These are phyloP conservation scores for Ascochyta clinopodiicola DNA, from an alignment of 2,329 filamentous ascomycete species.

Conservation along the genomic window DNA sequence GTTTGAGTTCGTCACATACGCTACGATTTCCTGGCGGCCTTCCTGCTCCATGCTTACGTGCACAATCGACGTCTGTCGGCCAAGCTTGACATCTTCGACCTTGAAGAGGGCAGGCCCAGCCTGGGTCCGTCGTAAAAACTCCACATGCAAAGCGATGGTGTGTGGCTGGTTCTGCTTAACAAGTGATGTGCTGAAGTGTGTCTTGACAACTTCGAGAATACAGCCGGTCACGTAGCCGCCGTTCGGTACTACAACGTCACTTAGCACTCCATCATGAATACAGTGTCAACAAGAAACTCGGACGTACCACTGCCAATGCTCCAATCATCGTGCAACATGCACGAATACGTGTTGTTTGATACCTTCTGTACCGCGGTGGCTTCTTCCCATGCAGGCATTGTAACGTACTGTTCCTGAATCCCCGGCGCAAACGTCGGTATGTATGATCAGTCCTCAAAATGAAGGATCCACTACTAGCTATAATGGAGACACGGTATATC, in stretches of 20 bases:
- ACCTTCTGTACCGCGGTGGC: slow-evolving; percentile 57
- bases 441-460: background rate
- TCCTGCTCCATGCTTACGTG: slow-evolving; percentile 67
- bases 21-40: slow-evolving; percentile 66
- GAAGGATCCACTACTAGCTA: background rate
- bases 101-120: slow-evolving; percentile 63
- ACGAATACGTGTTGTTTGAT: slow-evolving; percentile 65
- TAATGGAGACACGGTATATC: background rate
- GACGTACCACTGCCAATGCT: slow-evolving; percentile 67
- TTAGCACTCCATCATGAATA: background rate
- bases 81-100: slow-evolving; percentile 69
- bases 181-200: slow-evolving; percentile 66
- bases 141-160: slow-evolving; percentile 68
- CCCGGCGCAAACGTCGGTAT: background rate
- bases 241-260: slow-evolving; percentile 65
- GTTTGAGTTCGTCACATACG: slow-evolving; percentile 70
- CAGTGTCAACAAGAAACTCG: background rate
- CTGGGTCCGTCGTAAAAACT: slow-evolving; percentile 70
- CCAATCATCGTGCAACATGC: slow-evolving; percentile 65
- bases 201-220: slow-evolving; percentile 64
- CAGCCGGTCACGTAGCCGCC: slow-evolving; percentile 72
- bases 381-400: slow-evolving; percentile 52
- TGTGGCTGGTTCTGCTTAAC: slow-evolving; percentile 65
- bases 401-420: slow-evolving; percentile 5
- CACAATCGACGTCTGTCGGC: slow-evolving; percentile 67